Percentiles rank a stretch among this genome's conserved stretches.
Conservation (phyloP, 2,329 filamentous ascomycete species). For the Penicillium decumbens region DNA sequence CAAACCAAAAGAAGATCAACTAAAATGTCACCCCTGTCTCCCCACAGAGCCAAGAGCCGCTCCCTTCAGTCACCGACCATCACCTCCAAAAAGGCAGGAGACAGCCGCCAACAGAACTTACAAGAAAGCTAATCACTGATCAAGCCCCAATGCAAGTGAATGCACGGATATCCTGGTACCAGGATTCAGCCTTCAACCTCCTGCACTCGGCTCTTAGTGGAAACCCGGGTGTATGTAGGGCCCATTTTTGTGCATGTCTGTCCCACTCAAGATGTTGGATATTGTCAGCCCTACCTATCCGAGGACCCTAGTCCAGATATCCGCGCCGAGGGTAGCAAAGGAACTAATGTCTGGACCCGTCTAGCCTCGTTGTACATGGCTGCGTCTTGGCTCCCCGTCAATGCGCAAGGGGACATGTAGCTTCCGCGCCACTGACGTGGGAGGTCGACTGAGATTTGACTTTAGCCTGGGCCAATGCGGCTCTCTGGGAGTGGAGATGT, state of each 20-base stretch:
- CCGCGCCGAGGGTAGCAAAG: background rate
- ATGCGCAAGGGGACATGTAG: constrained; percentile 3
- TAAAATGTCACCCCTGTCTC: background rate
- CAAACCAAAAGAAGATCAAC: background rate
- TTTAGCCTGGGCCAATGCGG: background rate
- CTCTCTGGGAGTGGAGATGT: background rate
- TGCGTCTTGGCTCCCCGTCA: background rate
- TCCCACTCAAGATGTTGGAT: background rate
- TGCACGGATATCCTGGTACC: constrained; percentile 10
- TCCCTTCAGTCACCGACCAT: background rate
- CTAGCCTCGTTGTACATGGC: background rate
- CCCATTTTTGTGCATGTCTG: background rate
- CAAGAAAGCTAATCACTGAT: background rate
- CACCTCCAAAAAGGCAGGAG: background rate
- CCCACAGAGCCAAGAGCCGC: background rate
- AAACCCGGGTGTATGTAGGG: background rate
- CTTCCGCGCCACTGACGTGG: background rate
- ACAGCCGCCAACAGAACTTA: background rate
- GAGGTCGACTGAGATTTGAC: background rate
- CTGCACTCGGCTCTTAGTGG: constrained; percentile 7
- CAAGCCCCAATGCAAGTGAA: constrained; percentile 11
- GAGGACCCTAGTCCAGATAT: background rate
- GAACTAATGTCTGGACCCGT: background rate
- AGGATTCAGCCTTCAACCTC: constrained; percentile 1
- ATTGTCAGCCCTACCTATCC: background rate